These are phyloP conservation scores for Claviceps paspali DNA, from an alignment of 2,329 filamentous ascomycete species.

Conservation along the genomic window DNA sequence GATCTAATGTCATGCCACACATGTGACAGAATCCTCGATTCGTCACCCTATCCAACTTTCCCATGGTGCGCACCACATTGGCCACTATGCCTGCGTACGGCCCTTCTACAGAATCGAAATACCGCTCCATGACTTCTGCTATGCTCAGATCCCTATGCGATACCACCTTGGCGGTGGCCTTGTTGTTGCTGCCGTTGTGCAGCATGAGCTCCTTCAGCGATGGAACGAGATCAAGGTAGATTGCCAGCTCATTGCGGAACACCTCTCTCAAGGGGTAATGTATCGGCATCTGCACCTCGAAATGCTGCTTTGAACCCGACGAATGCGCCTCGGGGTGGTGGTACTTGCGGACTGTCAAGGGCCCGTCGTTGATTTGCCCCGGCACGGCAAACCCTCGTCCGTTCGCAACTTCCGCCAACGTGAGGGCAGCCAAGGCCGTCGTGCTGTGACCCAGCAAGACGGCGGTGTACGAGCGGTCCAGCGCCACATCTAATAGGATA, in stretches of 20 bases:
- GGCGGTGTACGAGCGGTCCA: slow-evolving; percentile 44
- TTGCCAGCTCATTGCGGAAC: slow-evolving; percentile 62
- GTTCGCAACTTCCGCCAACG: slow-evolving; percentile 78
- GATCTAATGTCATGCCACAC: slow-evolving; percentile 53
- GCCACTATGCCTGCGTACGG: slow-evolving; percentile 84
- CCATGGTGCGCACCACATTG: slow-evolving; percentile 87
- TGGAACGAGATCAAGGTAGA: slow-evolving; percentile 44
- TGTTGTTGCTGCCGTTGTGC: slow-evolving; percentile 16
- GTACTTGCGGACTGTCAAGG: slow-evolving; percentile 22
- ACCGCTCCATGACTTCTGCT: slow-evolving; percentile 76
- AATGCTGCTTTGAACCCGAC: slow-evolving; percentile 7
- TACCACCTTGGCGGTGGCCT: slow-evolving; percentile 25
- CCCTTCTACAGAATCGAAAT: slow-evolving; percentile 67
- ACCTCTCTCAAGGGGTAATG: slow-evolving; percentile 77
- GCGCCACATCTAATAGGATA: slow-evolving; percentile 52
- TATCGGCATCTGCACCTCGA: slow-evolving; percentile 25
- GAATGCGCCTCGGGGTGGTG: slow-evolving; percentile 10
- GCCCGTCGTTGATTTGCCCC: slow-evolving; percentile 67
- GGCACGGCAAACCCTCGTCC: slow-evolving; percentile 74
- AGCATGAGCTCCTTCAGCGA: slow-evolving; percentile 34
- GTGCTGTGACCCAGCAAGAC: slow-evolving; percentile 78
- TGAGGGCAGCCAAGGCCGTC: slow-evolving; percentile 72
- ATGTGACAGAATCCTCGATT: slow-evolving; percentile 40
- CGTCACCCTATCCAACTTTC: slow-evolving; percentile 49
- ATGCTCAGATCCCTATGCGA: slow-evolving; percentile 72